Evolutionary conservation across 139 green algal species (phyloP).

Genomic region (Nannochloris sp.): DNA sequence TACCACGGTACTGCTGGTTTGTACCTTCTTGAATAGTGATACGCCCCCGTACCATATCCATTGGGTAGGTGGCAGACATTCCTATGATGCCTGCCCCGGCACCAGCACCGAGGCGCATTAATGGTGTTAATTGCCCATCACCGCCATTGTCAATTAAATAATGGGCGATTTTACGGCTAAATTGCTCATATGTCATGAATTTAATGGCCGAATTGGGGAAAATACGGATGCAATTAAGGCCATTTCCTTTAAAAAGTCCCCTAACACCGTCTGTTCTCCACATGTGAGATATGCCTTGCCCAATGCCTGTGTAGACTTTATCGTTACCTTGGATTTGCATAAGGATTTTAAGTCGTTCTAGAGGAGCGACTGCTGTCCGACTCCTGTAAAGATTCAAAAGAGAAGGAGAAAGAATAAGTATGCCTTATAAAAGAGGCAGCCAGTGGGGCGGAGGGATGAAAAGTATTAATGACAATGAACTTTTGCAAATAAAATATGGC

Average conservation of each 20-base stretch:
- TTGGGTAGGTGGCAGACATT: slow-evolving; percentile 92
- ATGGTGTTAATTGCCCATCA: slow-evolving; percentile 80
- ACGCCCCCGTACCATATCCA: slow-evolving; percentile 89
- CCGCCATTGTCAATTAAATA: slow-evolving; percentile 55
- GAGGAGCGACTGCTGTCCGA: slow-evolving; percentile 91
- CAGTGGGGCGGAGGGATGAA: not conserved
- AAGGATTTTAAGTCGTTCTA: slow-evolving; percentile 95
- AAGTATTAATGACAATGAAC: not conserved
- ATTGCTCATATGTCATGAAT: slow-evolving; percentile 94
- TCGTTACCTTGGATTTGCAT: slow-evolving; percentile 94
- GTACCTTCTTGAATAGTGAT: slow-evolving; percentile 43
- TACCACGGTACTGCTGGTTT: slow-evolving; percentile 78
- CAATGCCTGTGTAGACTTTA: slow-evolving; percentile 82
- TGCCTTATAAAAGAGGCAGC: not conserved
- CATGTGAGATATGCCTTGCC: slow-evolving; percentile 81
- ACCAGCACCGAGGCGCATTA: slow-evolving; percentile 76
- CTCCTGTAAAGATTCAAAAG: slow-evolving; percentile 52
- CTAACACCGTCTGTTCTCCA: slow-evolving; percentile 68
- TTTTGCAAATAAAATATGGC: too few species aligned
- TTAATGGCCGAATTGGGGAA: slow-evolving; percentile 97
- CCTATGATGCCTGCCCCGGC: slow-evolving; percentile 93
- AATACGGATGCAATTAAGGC: slow-evolving; percentile 97
- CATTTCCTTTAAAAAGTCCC: slow-evolving; percentile 96
- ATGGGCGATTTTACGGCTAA: slow-evolving; percentile 51
- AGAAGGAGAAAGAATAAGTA: not conserved